Evolutionary conservation across 352 stramenopile species (phyloP).

Genomic region (Globisporangium cystogenes): DNA sequence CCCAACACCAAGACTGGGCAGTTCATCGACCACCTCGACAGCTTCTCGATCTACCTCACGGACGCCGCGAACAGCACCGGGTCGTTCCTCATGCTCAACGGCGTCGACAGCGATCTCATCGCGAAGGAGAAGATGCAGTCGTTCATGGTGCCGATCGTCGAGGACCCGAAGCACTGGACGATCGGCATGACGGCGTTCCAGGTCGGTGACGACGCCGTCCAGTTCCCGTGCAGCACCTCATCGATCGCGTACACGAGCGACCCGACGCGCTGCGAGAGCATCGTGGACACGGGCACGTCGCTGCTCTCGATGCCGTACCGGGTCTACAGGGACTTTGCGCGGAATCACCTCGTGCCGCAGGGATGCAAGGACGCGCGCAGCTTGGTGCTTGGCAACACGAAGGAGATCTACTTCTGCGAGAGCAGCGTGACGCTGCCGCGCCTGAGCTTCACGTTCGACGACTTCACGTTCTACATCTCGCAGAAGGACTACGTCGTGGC

Average conservation of each 20-base stretch:
- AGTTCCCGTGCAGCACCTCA: slow-evolving; percentile 36
- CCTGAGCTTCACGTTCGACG: slow-evolving; percentile 45
- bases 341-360: slow-evolving; percentile 29
- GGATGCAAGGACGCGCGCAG: slow-evolving; percentile 21
- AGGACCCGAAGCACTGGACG: slow-evolving; percentile 52
- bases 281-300: slow-evolving; percentile 66
- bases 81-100: slow-evolving; percentile 68
- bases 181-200: slow-evolving; percentile 58
- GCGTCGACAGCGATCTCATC: slow-evolving; percentile 50
- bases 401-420: slow-evolving; percentile 49
- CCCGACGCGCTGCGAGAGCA: slow-evolving; percentile 24
- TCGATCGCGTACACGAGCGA: not conserved
- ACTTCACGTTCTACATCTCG: slow-evolving; percentile 52
- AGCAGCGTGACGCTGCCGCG: slow-evolving; percentile 36
- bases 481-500: slow-evolving; percentile 48
- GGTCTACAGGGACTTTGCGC: slow-evolving; percentile 18
- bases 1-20: slow-evolving; percentile 27
- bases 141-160: slow-evolving; percentile 31
- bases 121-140: slow-evolving; percentile 28
- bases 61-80: slow-evolving; percentile 28
- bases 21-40: slow-evolving; percentile 50
- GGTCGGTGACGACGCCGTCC: slow-evolving; percentile 27
- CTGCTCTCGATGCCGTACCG: slow-evolving; percentile 44
- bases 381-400: not conserved
- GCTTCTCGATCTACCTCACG: slow-evolving; percentile 66